Evolutionary conservation across 257 asterid species (phyloP).

Genomic region (Catharanthus roseus): DNA sequence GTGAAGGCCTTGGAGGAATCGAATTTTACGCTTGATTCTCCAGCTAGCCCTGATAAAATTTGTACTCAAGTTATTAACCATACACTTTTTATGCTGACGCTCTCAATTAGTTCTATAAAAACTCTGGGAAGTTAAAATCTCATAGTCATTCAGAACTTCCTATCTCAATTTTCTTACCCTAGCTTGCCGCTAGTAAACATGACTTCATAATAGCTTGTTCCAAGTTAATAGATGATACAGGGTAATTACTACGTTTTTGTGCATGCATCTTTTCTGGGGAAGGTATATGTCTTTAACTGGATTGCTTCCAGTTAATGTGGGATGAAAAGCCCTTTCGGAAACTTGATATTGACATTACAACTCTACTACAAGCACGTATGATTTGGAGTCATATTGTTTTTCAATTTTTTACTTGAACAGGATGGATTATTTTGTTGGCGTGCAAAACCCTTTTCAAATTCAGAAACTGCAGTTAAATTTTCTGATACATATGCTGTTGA

Average conservation of each 20-base stretch:
- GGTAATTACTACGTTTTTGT: too few species aligned
- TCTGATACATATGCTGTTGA: slow-evolving; percentile 69
- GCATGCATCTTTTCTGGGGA: not conserved
- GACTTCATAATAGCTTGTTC: not conserved
- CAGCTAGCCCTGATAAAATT: not conserved
- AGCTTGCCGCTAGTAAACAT: not conserved
- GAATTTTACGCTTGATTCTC: not conserved
- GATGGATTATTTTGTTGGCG: slow-evolving; percentile 56
- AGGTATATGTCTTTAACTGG: not conserved
- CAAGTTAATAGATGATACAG: not conserved
- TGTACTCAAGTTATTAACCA: too few species aligned
- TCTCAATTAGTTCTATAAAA: not conserved
- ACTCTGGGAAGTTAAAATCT: not conserved
- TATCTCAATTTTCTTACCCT: not conserved
- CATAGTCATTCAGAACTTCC: not conserved
- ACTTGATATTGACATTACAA: not conserved
- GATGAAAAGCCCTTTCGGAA: not conserved
- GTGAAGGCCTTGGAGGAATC: not conserved
- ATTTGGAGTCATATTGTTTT: not conserved
- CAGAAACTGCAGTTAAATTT: slow-evolving; percentile 40
- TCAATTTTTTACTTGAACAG: slow-evolving; percentile 33
- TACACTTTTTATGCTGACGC: not conserved
- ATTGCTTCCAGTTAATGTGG: not conserved
- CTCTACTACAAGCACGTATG: not conserved
- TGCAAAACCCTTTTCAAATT: slow-evolving; percentile 30